A percentile compares a stretch with the other conserved stretches of the same genome.
phyloP scores from a whole-genome alignment of 2,329 filamentous ascomycete species.

The Phialophora macrospora region DNA sequence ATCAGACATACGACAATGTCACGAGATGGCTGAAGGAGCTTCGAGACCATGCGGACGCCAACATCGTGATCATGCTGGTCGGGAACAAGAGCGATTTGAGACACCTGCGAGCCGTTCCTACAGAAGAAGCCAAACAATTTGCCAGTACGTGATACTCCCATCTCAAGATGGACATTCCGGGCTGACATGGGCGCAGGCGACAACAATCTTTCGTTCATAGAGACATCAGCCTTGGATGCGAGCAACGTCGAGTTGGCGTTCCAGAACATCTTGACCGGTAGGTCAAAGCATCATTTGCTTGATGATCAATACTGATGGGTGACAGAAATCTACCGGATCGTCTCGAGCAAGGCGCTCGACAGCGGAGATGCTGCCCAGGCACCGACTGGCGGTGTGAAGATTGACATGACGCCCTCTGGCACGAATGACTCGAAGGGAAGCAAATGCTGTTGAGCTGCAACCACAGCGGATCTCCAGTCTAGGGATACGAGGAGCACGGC shows the following conservation, averaged over 20 bases:
- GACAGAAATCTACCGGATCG: slow-evolving; percentile 94
- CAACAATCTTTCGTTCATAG: slow-evolving; percentile 98
- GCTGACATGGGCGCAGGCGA: slow-evolving; percentile 66
- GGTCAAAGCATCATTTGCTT: slow-evolving; percentile 45
- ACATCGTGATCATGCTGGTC: slow-evolving; percentile 99
- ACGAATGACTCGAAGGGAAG: slow-evolving; percentile 79
- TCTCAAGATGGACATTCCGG: slow-evolving; percentile 22
- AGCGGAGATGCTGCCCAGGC: slow-evolving; percentile 81
- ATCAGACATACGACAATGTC: slow-evolving; percentile 99
- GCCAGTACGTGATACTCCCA: slow-evolving; percentile 70
- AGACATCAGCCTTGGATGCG: slow-evolving; percentile 96
- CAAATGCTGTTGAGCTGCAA: slow-evolving; percentile 70
- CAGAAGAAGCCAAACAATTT: slow-evolving; percentile 97
- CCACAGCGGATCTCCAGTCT: neutral
- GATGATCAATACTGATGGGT: slow-evolving; percentile 14
- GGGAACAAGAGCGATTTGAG: slow-evolving; percentile 99
- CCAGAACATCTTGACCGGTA: slow-evolving; percentile 98
- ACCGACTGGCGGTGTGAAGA: slow-evolving; percentile 76
- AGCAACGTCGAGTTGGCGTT: slow-evolving; percentile 99
- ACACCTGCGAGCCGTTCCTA: slow-evolving; percentile 94
- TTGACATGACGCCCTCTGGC: slow-evolving; percentile 84
- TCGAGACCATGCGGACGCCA: slow-evolving; percentile 95
- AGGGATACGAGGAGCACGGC: slow-evolving; percentile 25
- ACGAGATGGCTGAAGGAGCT: slow-evolving; percentile 99
- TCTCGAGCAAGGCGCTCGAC: slow-evolving; percentile 95